Percentiles rank a stretch among this genome's conserved stretches.
These are phyloP conservation scores for Saccharomycopsis crataegensis DNA, from an alignment of 1,139 yeast genomes.

Conservation along the genomic window DNA sequence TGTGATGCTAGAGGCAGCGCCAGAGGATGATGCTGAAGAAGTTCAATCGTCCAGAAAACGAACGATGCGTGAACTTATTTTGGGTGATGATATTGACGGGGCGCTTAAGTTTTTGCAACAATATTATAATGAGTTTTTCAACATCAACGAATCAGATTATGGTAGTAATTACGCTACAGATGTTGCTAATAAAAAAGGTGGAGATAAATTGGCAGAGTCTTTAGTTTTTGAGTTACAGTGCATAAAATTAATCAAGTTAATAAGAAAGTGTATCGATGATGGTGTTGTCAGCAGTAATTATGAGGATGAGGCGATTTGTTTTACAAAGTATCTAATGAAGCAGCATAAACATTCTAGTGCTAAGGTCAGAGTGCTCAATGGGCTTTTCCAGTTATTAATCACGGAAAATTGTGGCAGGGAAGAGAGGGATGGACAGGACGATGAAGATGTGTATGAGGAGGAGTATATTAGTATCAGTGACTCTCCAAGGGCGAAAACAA, in stretches of 20 bases:
- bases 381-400: slow-evolving; percentile 8
- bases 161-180: background rate
- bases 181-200: background rate
- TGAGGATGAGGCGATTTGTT: slow-evolving; percentile 20
- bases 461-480: background rate
- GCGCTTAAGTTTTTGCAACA: slow-evolving; percentile 9
- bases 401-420: background rate
- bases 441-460: background rate
- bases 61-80: slow-evolving; percentile 38
- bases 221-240: slow-evolving; percentile 13
- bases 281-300: slow-evolving; percentile 12
- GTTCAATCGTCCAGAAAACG: slow-evolving; percentile 33
- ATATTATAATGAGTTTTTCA: background rate
- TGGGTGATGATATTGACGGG: slow-evolving; percentile 41
- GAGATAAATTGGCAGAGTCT: background rate
- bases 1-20: slow-evolving; percentile 21
- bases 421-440: background rate
- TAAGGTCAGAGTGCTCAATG: slow-evolving; percentile 4
- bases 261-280: slow-evolving; percentile 1
- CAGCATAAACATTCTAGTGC: background rate
- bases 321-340: slow-evolving; percentile 20
- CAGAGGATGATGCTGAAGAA: slow-evolving; percentile 22
- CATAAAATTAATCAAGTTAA: slow-evolving; percentile 7
- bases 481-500: background rate
- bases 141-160: slow-evolving; percentile 2